phyloP scores from a whole-genome alignment of 2,329 filamentous ascomycete genomes.

The Aspergillus hiratsukae region DNA sequence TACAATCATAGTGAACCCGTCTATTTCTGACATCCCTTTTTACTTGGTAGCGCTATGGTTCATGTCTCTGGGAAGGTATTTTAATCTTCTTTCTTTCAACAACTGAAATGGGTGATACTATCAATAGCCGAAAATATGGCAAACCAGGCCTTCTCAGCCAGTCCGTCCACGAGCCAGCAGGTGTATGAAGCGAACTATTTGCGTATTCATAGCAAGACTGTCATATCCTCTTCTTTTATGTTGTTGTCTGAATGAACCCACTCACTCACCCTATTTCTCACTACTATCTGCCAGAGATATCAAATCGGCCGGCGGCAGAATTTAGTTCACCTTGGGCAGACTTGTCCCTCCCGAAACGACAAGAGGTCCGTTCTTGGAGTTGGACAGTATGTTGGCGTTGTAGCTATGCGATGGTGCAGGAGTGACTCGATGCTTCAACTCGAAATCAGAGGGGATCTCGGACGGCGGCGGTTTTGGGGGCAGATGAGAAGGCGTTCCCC shows the following conservation, averaged over 20 bases:
- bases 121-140: background rate
- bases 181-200: background rate
- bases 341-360: conserved; percentile 35
- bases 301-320: background rate
- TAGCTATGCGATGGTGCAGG: conserved; percentile 19
- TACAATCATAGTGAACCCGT: background rate
- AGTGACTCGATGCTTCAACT: conserved; percentile 32
- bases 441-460: conserved; percentile 39
- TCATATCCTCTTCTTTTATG: background rate
- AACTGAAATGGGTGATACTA: background rate
- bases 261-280: background rate
- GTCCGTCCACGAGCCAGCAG: background rate
- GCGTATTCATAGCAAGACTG: background rate
- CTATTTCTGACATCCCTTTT: background rate
- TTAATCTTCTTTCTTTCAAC: background rate
- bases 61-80: background rate
- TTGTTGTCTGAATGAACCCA: background rate
- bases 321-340: conserved; percentile 25
- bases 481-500: conserved; percentile 48
- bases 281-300: conserved; percentile 7
- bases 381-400: conserved; percentile 18
- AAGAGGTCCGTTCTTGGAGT: conserved; percentile 31
- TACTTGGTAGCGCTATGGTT: background rate
- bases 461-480: conserved; percentile 49
- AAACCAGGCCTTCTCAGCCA: background rate